These are phyloP conservation scores for Diaporthe sp. DNA, from an alignment of 2,329 filamentous ascomycete genomes.

Conservation along the genomic window DNA sequence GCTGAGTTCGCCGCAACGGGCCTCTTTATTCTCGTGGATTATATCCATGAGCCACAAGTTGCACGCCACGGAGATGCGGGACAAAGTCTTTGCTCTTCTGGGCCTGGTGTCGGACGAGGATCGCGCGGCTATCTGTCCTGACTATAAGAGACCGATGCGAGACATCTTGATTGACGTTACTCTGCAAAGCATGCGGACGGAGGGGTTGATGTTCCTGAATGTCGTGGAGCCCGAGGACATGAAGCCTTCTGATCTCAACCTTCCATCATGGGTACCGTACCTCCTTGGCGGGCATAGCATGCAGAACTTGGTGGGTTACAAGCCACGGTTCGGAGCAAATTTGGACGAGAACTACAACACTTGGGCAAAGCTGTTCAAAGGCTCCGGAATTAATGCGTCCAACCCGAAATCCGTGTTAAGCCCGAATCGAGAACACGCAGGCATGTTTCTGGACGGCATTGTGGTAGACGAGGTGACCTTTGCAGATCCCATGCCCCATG, in stretches of 20 bases:
- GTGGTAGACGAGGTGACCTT: neutral
- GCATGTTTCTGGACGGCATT: neutral
- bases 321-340: neutral
- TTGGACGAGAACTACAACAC: too few species aligned
- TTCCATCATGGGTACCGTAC: constrained; percentile 10
- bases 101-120: neutral
- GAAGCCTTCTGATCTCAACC: neutral
- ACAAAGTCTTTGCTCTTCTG: neutral
- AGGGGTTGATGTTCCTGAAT: constrained; percentile 11
- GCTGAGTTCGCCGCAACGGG: neutral
- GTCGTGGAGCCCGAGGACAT: neutral
- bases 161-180: neutral
- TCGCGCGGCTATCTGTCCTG: neutral
- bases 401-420: neutral
- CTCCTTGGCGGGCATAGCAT: neutral
- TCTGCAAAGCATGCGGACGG: neutral
- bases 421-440: neutral
- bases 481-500: constrained; percentile 1
- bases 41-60: neutral
- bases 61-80: neutral
- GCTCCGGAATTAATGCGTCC: neutral
- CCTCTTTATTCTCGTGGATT: constrained; percentile 9
- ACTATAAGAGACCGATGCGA: neutral
- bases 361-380: neutral
- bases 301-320: neutral